A percentile compares a stretch with the other conserved stretches of the same genome.
phyloP scores from a whole-genome alignment of 177 flowering plant species.

The Telopea speciosissima region DNA sequence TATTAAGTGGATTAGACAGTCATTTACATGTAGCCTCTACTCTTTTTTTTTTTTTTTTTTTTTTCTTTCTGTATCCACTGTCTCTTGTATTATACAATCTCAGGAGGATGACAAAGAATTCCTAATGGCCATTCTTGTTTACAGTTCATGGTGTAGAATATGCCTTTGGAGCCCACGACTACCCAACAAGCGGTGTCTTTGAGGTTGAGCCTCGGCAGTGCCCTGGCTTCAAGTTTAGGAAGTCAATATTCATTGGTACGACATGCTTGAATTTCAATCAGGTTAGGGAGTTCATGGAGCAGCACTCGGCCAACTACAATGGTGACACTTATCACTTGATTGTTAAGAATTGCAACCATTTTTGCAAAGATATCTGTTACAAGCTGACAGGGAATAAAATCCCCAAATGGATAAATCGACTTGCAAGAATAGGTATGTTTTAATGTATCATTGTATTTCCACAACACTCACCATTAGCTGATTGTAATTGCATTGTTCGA shows the following conservation, averaged over 20 bases:
- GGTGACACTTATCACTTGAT: slow-evolving; percentile 94
- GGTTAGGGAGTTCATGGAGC: slow-evolving; percentile 87
- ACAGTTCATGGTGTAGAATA: slow-evolving; percentile 96
- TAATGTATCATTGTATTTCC: not conserved
- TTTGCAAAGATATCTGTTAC: slow-evolving; percentile 84
- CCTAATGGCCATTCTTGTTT: slow-evolving; percentile 8
- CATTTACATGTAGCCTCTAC: not conserved
- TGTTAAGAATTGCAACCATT: slow-evolving; percentile 94
- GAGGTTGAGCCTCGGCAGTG: slow-evolving; percentile 95
- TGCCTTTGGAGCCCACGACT: slow-evolving; percentile 98
- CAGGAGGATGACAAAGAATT: not conserved
- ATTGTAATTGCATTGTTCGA: not conserved
- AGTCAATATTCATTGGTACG: slow-evolving; percentile 82
- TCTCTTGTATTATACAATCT: not conserved
- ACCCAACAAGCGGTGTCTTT: slow-evolving; percentile 82
- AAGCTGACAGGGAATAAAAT: slow-evolving; percentile 76
- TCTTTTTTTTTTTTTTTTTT: too few relatives aligned
- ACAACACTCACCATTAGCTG: not conserved
- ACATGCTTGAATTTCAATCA: slow-evolving; percentile 63
- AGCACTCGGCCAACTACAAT: slow-evolving; percentile 58
- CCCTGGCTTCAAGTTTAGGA: slow-evolving; percentile 94
- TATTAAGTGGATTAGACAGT: not conserved
- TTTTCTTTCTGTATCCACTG: not conserved
- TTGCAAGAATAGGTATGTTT: slow-evolving; percentile 78
- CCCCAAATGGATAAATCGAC: slow-evolving; percentile 97